A percentile compares a stretch with the other conserved stretches of the same genome.
Conservation (phyloP, 192 early-diverging fungal species). For the Fimicolochytrium jonesii region DNA sequence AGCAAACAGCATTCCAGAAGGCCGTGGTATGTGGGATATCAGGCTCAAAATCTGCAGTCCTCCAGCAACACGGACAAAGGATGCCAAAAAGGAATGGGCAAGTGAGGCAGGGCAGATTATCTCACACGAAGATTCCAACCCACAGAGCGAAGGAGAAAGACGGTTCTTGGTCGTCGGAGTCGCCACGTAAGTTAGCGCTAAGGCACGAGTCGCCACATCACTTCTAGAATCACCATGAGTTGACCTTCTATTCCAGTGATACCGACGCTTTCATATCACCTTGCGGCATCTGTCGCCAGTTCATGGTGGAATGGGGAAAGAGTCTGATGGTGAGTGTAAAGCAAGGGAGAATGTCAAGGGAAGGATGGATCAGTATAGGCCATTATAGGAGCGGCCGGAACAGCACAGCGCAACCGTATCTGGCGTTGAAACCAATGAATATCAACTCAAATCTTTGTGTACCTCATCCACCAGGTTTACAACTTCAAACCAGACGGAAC, state of each 20-base stretch:
- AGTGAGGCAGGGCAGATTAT: no score
- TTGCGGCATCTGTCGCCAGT: slow-evolving; percentile 72
- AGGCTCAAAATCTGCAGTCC: not conserved
- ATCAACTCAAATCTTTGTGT: no score
- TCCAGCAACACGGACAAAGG: no score
- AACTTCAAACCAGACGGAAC: slow-evolving; percentile 52
- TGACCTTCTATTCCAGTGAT: slow-evolving; percentile 32
- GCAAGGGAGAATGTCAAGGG: no score
- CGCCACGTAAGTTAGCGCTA: slow-evolving; percentile 53
- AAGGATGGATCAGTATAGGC: no score
- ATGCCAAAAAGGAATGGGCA: no score
- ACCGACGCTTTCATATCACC: slow-evolving; percentile 51
- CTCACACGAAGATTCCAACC: no score
- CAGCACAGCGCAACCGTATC: not conserved
- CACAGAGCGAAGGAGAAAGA: slow-evolving; percentile 73
- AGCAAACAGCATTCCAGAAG: slow-evolving; percentile 84
- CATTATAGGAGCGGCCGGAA: not conserved
- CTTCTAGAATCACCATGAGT: not conserved
- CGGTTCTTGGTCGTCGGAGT: slow-evolving; percentile 75
- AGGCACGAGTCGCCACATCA: not conserved
- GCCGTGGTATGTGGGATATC: slow-evolving; percentile 62
- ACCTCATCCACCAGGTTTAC: slow-evolving; percentile 36
- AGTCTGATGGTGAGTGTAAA: slow-evolving; percentile 48
- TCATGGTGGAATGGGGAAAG: slow-evolving; percentile 77
- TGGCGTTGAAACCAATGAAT: not conserved